These are phyloP conservation scores for Penstemon barbatus DNA, from an alignment of 257 asterid species.

Conservation along the genomic window DNA sequence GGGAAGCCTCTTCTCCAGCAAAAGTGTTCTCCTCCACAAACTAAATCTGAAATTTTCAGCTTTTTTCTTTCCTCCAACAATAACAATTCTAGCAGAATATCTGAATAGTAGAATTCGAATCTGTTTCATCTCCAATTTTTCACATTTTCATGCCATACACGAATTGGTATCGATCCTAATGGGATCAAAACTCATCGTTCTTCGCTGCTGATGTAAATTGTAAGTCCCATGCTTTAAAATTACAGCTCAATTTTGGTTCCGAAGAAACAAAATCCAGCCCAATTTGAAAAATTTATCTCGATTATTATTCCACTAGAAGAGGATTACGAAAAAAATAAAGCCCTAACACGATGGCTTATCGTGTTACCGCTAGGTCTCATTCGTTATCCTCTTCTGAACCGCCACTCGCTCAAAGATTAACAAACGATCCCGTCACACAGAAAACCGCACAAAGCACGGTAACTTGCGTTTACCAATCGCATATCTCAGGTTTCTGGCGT, in stretches of 20 bases:
- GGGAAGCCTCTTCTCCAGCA: constrained; percentile 42
- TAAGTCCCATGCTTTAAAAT: constrained; percentile 25
- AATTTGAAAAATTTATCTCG: not conserved
- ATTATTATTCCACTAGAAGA: not conserved
- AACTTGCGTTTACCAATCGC: constrained; percentile 70
- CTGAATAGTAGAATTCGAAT: constrained; percentile 24
- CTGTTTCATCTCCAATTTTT: constrained; percentile 32
- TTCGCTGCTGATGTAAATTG: constrained; percentile 20
- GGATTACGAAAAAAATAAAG: not conserved
- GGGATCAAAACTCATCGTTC: constrained; percentile 27
- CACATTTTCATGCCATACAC: constrained; percentile 10
- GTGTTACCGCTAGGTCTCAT: constrained; percentile 36
- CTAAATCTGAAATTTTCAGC: constrained; percentile 27
- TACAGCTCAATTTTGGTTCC: not conserved
- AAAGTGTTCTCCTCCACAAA: constrained; percentile 44
- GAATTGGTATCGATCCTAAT: constrained; percentile 35
- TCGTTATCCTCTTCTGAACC: constrained; percentile 42
- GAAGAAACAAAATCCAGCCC: not conserved
- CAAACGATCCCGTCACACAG: constrained; percentile 43
- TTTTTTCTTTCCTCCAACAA: constrained; percentile 23
- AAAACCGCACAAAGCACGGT: constrained; percentile 58
- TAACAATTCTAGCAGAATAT: constrained; percentile 25
- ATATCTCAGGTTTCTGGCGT: constrained; percentile 79
- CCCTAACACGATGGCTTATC: constrained; percentile 40
- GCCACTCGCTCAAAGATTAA: constrained; percentile 29